Conservation (phyloP, 495 filamentous ascomycete species). For the Trichoderma asperelloides region DNA sequence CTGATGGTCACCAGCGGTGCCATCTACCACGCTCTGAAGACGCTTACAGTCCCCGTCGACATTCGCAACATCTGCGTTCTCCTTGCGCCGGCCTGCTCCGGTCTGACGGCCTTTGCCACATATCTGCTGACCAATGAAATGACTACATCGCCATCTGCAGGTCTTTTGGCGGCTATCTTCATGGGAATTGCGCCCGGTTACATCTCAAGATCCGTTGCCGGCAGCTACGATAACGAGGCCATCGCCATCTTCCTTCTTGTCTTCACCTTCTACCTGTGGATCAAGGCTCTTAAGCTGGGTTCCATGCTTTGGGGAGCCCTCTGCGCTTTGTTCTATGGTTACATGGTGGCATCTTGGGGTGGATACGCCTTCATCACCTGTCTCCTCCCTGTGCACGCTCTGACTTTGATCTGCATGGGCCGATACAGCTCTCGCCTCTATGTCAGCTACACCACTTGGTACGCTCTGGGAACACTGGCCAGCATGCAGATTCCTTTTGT, state of each 20-base stretch:
- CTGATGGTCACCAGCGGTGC: conserved; percentile 98
- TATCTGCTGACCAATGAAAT: conserved; percentile 98
- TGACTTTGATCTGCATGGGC: conserved; percentile 95
- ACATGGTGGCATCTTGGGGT: conserved; percentile 99
- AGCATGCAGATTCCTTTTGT: conserved; percentile 99
- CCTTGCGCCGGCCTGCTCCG: conserved; percentile 91
- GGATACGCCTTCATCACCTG: conserved; percentile 99
- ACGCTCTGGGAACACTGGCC: conserved; percentile 87
- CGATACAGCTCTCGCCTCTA: conserved; percentile 90
- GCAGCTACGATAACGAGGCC: conserved; percentile 99
- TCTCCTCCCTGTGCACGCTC: conserved; percentile 88
- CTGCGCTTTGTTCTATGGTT: conserved; percentile 95
- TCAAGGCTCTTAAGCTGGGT: conserved; percentile 93
- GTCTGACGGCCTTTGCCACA: conserved; percentile 84
- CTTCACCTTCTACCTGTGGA: conserved; percentile 98
- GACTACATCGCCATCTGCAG: conserved; percentile 82
- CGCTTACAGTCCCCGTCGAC: conserved; percentile 89
- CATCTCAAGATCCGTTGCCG: conserved; percentile 93
- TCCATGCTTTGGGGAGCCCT: conserved; percentile 93
- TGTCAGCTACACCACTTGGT: conserved; percentile 96
- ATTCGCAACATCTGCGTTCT: conserved; percentile 98
- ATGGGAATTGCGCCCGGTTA: conserved; percentile 98
- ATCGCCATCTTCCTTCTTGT: conserved; percentile 98
- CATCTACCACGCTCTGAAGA: conserved; percentile 90
- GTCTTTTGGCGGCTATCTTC: conserved; percentile 87